Conservation (phyloP, 75 land plant genomes). For the Cunninghamia lanceolata region DNA sequence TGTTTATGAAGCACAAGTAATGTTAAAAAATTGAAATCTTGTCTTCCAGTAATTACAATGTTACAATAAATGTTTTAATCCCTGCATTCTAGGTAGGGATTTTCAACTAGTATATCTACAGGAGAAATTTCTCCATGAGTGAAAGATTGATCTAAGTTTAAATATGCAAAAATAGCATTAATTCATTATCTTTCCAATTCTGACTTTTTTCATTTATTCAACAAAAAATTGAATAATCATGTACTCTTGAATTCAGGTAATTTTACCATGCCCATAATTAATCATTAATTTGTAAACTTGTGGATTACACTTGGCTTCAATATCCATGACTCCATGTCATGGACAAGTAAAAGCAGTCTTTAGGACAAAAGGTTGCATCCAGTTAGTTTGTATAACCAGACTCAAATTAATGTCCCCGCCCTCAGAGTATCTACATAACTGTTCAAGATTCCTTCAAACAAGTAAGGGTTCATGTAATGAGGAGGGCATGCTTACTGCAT, state of each 20-base stretch:
- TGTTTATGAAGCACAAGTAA: not conserved
- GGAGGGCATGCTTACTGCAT: not conserved
- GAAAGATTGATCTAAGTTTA: not conserved
- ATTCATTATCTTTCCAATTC: not conserved
- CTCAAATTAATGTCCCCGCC: not conserved
- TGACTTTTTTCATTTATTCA: not conserved
- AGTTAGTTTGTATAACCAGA: not conserved
- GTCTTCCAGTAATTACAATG: not conserved
- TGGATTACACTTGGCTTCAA: not conserved
- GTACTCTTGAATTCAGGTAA: not conserved
- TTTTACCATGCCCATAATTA: not conserved
- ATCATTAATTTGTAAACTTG: not conserved
- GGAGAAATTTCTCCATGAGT: not conserved
- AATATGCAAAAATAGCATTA: not conserved
- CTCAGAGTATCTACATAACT: not conserved
- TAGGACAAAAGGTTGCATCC: not conserved
- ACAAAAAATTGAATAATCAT: not conserved
- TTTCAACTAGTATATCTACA: not conserved
- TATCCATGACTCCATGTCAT: not conserved
- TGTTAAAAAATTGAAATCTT: not conserved
- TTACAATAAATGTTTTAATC: not conserved
- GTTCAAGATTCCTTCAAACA: constrained; percentile 4
- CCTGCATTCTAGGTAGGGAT: no score
- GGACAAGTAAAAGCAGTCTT: not conserved
- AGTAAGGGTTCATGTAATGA: constrained; percentile 26